Conservation (phyloP, 1,284 basidiomycete genomes). For the Marasmius sp. region DNA sequence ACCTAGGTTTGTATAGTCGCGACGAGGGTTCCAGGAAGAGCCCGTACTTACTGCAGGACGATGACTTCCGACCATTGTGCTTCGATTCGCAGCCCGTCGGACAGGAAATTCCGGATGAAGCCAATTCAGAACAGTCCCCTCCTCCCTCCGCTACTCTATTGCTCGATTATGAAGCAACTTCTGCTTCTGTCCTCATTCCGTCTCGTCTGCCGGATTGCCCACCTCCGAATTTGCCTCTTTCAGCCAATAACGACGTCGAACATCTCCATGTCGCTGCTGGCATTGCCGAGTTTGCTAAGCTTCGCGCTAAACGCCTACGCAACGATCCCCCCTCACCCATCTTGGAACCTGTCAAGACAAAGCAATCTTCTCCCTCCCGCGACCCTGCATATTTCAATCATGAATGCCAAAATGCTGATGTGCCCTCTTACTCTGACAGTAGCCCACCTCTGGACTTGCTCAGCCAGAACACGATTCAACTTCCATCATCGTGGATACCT, state of each 20-base stretch:
- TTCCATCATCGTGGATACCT: constrained; percentile 34
- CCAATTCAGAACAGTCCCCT: too few species aligned
- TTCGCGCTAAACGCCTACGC: constrained; percentile 34
- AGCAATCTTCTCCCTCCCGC: constrained; percentile 11
- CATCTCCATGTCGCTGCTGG: constrained; percentile 20
- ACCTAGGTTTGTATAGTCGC: not conserved
- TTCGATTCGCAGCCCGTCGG: constrained; percentile 17
- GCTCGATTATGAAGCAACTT: too few species aligned
- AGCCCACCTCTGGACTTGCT: constrained; percentile 40
- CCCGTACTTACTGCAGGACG: not conserved
- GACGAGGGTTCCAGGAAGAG: constrained; percentile 9
- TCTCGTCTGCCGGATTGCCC: too few species aligned
- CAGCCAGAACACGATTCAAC: constrained; percentile 47
- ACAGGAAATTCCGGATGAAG: not conserved
- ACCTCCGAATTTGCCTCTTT: too few species aligned
- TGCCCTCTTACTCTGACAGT: not conserved
- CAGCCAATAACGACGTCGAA: not conserved
- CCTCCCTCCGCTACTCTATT: too few species aligned
- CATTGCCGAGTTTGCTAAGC: constrained; percentile 32
- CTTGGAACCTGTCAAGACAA: constrained; percentile 10
- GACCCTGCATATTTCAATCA: constrained; percentile 5
- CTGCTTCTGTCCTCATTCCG: not conserved
- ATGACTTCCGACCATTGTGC: constrained; percentile 16
- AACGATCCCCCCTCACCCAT: not conserved
- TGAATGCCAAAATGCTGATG: not conserved